Base-by-base conservation (phyloP, 257 asterid genomes). In the Coffea canephora region DNA sequence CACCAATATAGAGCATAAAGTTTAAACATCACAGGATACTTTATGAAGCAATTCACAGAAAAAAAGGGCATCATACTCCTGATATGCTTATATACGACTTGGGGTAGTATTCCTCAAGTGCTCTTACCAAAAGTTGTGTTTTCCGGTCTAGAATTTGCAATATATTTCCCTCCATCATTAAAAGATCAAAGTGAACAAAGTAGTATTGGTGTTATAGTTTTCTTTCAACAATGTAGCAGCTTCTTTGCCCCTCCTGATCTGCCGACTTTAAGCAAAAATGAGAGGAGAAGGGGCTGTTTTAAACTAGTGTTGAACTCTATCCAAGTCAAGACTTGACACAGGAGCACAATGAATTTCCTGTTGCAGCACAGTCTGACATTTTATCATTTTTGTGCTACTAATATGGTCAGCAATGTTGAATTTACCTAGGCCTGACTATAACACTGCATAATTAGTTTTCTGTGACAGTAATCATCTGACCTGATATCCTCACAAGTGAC, bases 401-500 rank as follows among this genome's bases (percentile, higher is more conserved):
- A 27, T 36, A 31, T 68, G 14, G 66, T 55, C 36, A 43, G 73
- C 65, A 31, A 65, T 65, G 45, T 77, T 46, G 4, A 41, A 19
- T 67, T 31, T 18, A 19, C n/a, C 13, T 67, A 4, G 36, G 18
- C 50, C 36, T 68, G 19, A 50, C 31, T 45, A 52, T 19, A 46
- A 77, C 67, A 49, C 70, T 55, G 23, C 41, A 2, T 69, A 75
- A 11, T 25, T 81, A 69, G 55, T 57, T 64, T 80, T 48, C 13
- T 16, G 57, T 3, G 54, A 81, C 86, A 41, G 86, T 84, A 82
- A 75, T 85, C 73, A 82, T 85, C 93, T 87, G 89, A 87, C 91
- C 83, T 83, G 85, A 90, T 86, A 88, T 87, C 87, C 92, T 90
- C 90, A 90, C 94, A 89, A 89, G 92, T 87, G 85, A 87, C 81